Conservation (phyloP, 441 rosid genomes). For the Euphorbia celastroides region DNA sequence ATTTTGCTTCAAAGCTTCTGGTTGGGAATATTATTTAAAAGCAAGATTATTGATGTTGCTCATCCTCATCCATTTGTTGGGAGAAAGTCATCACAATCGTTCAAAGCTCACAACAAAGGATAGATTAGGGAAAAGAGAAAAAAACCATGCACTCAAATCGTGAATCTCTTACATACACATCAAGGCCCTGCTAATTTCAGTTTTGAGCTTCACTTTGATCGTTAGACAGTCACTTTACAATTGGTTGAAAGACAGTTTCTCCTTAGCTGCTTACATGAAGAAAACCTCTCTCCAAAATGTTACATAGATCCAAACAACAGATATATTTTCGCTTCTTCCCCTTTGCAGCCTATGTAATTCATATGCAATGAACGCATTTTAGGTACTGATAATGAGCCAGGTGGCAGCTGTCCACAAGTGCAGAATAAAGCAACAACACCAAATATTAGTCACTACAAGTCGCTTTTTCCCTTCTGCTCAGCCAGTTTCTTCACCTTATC, state of each 20-base stretch:
- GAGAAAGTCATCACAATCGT: no score
- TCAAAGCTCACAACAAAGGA: no score
- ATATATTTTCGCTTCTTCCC: not conserved
- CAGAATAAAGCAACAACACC: not conserved
- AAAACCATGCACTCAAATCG: not conserved
- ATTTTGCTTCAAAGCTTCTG: no score
- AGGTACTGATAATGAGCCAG: not conserved
- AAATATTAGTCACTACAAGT: slow-evolving; percentile 14
- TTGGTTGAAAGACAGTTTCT: not conserved
- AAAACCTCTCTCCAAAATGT: not conserved
- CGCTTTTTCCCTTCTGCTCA: slow-evolving; percentile 61
- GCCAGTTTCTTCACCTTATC: slow-evolving; percentile 98
- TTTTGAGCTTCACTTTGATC: not conserved
- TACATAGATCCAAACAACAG: not conserved
- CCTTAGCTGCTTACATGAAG: not conserved
- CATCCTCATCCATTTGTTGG: no score
- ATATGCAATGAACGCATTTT: not conserved
- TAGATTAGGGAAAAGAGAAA: no score
- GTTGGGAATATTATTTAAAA: no score
- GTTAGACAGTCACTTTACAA: not conserved
- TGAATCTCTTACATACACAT: not conserved
- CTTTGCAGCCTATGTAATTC: not conserved
- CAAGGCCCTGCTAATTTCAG: no score
- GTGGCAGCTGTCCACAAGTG: not conserved
- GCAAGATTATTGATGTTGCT: no score